Base-by-base conservation (phyloP, 768 basidiomycete genomes). In the Panaeolus papilionaceus region DNA sequence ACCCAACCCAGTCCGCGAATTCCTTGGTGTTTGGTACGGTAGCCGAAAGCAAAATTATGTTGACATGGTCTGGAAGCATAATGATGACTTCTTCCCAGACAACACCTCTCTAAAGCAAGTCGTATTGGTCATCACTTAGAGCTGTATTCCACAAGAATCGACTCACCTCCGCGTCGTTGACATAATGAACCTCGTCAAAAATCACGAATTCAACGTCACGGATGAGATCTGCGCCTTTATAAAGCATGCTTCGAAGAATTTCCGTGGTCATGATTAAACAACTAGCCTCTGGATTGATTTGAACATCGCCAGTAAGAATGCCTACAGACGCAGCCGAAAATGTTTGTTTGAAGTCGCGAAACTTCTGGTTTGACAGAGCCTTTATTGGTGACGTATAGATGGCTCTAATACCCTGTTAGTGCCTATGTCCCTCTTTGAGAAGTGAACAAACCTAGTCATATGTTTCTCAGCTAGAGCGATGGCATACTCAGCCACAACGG, bases 31-130 rank as follows among this genome's bases (percentile, higher is more conserved):
- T 99, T 8, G 98, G 96, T 0, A 99, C 97, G 2, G 98, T 99
- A 9, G 98, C 98, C 2, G 96, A 98, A 16, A 99, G 83, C 49
- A 99, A 83, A 65, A 99, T 98, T 74, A 99, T 99, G 78, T 93
- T 97, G 76, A 99, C 93, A 79, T 99, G 97, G 71, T 99, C 98
- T 0, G 98, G 98, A 12, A 99, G 84, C 96, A 99, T 98, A 77
- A 99, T 99, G 71, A 99, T 99, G 33, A 99, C 97, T 80, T 99
- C 97, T 79, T 99, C 97, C 98, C 98, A 99, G 12, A 99, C 98
- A 18, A 99, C 98, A 45, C 98, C 98, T 75, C 98, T 87, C 97
- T 98, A 75, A 47, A 8, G 7, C 2, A 18, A 16, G 63, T 14
- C 64, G 61, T 58, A 23, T 61, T 70, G 61, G 68, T 44, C 33